A percentile compares a stretch with the other conserved stretches of the same genome.
phyloP scores from a whole-genome alignment of 108 stramenopile genomes.

The Bacterosira constricta region DNA sequence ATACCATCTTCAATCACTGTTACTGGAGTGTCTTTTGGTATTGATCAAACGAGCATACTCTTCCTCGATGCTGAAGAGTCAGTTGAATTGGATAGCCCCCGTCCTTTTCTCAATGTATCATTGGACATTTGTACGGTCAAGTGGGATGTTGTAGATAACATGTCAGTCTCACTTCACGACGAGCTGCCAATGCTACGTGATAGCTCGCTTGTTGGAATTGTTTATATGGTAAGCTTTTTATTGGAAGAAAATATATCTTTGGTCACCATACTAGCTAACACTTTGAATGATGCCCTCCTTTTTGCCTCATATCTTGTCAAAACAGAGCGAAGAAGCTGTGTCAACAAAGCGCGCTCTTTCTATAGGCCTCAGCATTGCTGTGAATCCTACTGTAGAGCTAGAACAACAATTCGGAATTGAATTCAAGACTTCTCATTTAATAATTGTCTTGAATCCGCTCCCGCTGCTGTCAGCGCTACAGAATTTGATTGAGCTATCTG shows the following conservation, averaged over 20 bases:
- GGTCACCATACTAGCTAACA: neutral
- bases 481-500: neutral
- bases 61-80: neutral
- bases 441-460: slow-evolving; percentile 25
- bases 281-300: neutral
- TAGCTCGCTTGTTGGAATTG: slow-evolving; percentile 5
- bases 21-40: neutral
- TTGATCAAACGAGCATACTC: neutral
- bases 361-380: neutral
- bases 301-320: neutral
- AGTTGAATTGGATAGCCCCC: neutral
- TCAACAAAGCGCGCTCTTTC: neutral
- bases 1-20: slow-evolving; percentile 6
- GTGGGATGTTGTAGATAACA: slow-evolving; percentile 1
- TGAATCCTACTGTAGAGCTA: slow-evolving; percentile 3
- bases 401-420: neutral
- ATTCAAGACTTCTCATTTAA: slow-evolving; percentile 6
- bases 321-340: neutral
- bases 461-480: slow-evolving; percentile 23
- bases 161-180: neutral
- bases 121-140: slow-evolving; percentile 1
- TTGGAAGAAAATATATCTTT: neutral
- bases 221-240: slow-evolving; percentile 25
- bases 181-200: slow-evolving; percentile 10
- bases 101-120: neutral